Evolutionary conservation across 345 rosid genomes (phyloP).

Genomic region (Euphorbia peplus): DNA sequence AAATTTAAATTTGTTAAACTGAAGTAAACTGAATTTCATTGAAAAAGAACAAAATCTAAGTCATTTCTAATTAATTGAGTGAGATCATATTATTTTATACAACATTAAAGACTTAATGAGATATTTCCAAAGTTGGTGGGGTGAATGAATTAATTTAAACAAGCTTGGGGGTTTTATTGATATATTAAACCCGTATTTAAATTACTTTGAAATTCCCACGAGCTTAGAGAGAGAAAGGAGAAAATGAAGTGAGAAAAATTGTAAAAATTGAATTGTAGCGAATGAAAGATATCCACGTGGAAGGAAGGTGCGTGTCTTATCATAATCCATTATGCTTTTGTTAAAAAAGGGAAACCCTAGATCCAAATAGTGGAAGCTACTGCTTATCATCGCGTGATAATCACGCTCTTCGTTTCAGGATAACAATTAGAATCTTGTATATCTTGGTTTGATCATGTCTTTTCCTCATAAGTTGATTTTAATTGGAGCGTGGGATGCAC

Average conservation of each 20-base stretch:
- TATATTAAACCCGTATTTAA: too few relatives aligned
- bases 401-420: constrained; percentile 28
- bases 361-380: constrained; percentile 24
- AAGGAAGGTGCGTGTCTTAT: constrained; percentile 57
- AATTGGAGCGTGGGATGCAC: constrained; percentile 27
- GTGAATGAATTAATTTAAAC: too few relatives aligned
- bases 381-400: constrained; percentile 26
- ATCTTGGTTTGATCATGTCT: constrained; percentile 32
- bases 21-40: too few relatives aligned
- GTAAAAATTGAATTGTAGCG: constrained; percentile 1
- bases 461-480: constrained; percentile 20
- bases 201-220: neutral
- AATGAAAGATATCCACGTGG: constrained; percentile 37
- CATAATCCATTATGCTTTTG: constrained; percentile 41
- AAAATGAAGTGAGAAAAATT: constrained; percentile 21
- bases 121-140: too few relatives aligned
- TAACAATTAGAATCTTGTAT: neutral
- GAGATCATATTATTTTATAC: too few relatives aligned
- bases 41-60: too few relatives aligned
- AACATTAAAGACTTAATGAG: too few relatives aligned
- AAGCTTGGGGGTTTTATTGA: too few relatives aligned
- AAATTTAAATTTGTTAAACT: too few relatives aligned
- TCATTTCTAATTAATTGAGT: too few relatives aligned
- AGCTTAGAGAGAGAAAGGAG: constrained; percentile 23
- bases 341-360: constrained; percentile 45